Conservation (phyloP, 1,284 basidiomycete species). For the Irpex sp. region DNA sequence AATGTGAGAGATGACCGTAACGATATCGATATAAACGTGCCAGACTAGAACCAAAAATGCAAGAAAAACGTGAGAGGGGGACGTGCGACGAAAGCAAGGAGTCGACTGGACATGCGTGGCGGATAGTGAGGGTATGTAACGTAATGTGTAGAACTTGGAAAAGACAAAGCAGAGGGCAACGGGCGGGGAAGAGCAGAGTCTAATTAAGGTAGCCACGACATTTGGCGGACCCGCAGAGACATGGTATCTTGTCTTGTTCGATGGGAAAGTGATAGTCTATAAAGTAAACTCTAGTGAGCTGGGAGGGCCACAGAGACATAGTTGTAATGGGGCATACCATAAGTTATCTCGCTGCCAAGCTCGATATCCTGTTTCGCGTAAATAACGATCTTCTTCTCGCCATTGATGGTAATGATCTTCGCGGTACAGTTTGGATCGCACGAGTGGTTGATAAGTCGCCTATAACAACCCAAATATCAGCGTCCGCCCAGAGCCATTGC, state of each 20-base stretch:
- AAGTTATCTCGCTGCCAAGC: slow-evolving; percentile 93
- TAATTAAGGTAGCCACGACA: slow-evolving; percentile 91
- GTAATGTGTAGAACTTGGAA: neutral
- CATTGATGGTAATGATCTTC: slow-evolving; percentile 97
- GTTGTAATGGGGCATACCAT: slow-evolving; percentile 50
- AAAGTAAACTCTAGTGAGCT: neutral
- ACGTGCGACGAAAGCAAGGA: neutral
- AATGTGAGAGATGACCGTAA: neutral
- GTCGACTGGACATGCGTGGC: neutral
- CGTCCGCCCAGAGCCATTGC: neutral
- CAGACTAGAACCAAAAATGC: neutral
- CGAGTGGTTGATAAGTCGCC: slow-evolving; percentile 93
- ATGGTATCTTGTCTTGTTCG: slow-evolving; percentile 90
- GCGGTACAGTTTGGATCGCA: slow-evolving; percentile 98
- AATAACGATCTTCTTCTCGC: slow-evolving; percentile 98
- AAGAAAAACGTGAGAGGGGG: neutral
- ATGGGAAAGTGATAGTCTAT: slow-evolving; percentile 91
- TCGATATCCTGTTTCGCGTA: slow-evolving; percentile 95
- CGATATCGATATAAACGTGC: neutral
- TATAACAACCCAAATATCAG: slow-evolving; percentile 29
- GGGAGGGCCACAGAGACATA: no score
- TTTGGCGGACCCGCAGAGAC: slow-evolving; percentile 82
- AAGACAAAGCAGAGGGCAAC: neutral
- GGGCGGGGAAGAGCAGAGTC: slow-evolving; percentile 10
- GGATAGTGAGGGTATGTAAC: neutral